Evolutionary conservation across 2,329 filamentous ascomycete species (phyloP).

Genomic region (Scytalidium lignicola): DNA sequence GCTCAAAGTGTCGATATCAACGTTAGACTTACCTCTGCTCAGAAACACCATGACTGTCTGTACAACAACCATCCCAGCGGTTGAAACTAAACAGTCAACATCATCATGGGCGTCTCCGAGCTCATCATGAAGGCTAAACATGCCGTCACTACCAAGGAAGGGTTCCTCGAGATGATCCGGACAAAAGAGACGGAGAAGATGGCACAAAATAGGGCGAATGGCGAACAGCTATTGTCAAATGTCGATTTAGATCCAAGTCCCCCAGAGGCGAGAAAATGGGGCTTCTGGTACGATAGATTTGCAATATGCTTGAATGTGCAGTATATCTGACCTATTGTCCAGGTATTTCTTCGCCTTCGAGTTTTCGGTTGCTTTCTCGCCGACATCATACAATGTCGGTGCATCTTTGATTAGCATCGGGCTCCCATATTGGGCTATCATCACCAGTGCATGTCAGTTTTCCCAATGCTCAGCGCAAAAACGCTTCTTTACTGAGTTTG

Average conservation of each 20-base stretch:
- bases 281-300: neutral
- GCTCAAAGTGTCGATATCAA: neutral
- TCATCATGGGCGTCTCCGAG: neutral
- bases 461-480: neutral
- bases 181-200: neutral
- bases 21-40: neutral
- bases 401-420: constrained; percentile 41
- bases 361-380: constrained; percentile 27
- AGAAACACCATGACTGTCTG: neutral
- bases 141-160: neutral
- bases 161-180: neutral
- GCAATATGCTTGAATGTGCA: neutral
- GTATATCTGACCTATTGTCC: neutral
- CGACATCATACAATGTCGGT: constrained; percentile 43
- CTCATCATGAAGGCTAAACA: neutral
- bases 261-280: constrained; percentile 2
- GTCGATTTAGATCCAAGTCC: constrained; percentile 1
- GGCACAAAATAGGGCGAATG: neutral
- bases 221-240: constrained; percentile 1
- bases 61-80: neutral
- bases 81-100: neutral
- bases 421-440: constrained; percentile 26
- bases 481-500: neutral
- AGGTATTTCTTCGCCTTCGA: constrained; percentile 17
- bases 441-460: neutral